Evolutionary conservation across 768 basidiomycete species (phyloP), one percentile per base, ranked within the genome.

Genomic region (Cyathus striatus): DNA sequence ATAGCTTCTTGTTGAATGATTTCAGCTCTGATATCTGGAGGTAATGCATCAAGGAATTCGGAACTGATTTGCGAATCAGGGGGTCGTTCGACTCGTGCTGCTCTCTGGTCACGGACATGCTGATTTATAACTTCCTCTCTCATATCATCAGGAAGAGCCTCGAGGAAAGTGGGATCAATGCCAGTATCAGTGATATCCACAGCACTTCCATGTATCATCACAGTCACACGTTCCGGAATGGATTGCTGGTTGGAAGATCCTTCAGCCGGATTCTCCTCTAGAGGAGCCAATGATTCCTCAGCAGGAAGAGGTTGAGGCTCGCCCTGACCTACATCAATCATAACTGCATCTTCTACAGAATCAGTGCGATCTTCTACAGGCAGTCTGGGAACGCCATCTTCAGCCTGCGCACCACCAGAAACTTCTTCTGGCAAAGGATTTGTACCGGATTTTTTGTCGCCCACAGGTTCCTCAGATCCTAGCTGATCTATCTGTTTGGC

Each of bases 101-200:
- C 82, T 30, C 86, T 83, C 47, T 85, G 90, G 53, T 98, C 96
- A 6, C 93, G 84, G 52, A 97, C 83, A 57, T 99, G 95, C 57
- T 99, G 96, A 54, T 94, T 93, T 41, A 99, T 74, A 25, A 99
- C 92, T 58, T 99, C 96, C 58, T 96, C 95, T 40, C 96, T 81
- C 86, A 99, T 98, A 51, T 98, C 95, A 57, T 99, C 96, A 0
- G 96, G 96, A 6, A 99, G 68, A 20, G 96, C 96, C 65, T 97
- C 93, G 44, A 99, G 70, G 76, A 99, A 99, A 4, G 91, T 93
- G 2, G 94, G 91, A 59, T 99, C 96, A 56, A 99, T 97, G 4
- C 96, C 96, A 26, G 93, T 95, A 54, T 98, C 93, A 2, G 96
- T 99, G 59, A 99, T 99, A 58, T 99, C 96, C 21, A 98, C 90